phyloP scores from a whole-genome alignment of 257 asterid genomes.

The Solanum chilense region DNA sequence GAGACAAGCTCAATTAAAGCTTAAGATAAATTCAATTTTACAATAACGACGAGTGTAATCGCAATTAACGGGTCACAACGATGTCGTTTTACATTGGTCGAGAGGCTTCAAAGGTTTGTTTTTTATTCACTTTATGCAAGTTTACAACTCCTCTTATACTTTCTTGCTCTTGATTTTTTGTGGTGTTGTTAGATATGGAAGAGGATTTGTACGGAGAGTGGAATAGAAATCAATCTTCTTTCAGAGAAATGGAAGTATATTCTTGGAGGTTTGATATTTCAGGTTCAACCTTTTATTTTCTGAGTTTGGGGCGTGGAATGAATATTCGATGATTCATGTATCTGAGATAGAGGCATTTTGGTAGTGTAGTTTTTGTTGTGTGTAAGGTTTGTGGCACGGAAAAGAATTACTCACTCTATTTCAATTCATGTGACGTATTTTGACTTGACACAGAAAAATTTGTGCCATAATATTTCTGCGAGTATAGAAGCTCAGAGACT shows the following conservation, averaged over 20 bases:
- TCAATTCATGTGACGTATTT: not conserved
- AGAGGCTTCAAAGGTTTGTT: slow-evolving; percentile 83
- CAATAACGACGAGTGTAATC: not conserved
- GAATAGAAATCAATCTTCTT: slow-evolving; percentile 52
- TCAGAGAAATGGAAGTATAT: slow-evolving; percentile 63
- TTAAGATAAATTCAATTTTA: not conserved
- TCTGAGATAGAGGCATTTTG: not conserved
- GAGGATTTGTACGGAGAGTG: slow-evolving; percentile 44
- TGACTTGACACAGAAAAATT: not conserved
- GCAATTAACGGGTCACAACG: slow-evolving; percentile 14
- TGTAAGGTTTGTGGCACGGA: not conserved
- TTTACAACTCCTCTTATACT: not conserved
- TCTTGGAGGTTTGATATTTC: slow-evolving; percentile 55
- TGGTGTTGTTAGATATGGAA: slow-evolving; percentile 41
- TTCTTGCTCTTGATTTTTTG: not conserved
- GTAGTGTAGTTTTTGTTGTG: not conserved
- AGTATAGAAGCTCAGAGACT: not conserved
- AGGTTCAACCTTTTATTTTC: slow-evolving; percentile 19
- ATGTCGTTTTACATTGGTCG: slow-evolving; percentile 95
- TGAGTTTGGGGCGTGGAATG: not conserved
- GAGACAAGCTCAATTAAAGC: not conserved
- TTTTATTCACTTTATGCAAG: not conserved
- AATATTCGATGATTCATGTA: not conserved
- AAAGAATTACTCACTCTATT: not conserved
- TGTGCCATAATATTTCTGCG: not conserved